phyloP scores from a whole-genome alignment of 1,284 basidiomycete species.

The Pisolithus thermaeus region DNA sequence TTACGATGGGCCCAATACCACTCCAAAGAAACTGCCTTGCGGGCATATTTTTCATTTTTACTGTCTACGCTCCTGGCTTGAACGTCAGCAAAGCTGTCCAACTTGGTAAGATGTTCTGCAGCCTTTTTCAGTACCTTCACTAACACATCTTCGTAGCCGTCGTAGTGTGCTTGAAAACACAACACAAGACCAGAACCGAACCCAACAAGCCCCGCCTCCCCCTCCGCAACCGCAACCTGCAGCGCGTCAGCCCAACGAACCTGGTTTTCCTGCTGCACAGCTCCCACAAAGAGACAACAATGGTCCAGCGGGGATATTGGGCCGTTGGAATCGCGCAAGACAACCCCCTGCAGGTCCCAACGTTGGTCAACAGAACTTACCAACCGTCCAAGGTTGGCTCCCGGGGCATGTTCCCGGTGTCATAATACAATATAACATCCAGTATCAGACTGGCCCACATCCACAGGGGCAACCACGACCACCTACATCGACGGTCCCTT shows the following conservation, averaged over 20 bases:
- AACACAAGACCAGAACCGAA: constrained; percentile 28
- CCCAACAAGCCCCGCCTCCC: constrained; percentile 24
- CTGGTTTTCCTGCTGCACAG: constrained; percentile 23
- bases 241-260: constrained; percentile 25
- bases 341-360: constrained; percentile 22
- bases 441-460: constrained; percentile 37
- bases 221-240: constrained; percentile 31
- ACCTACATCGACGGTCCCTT: constrained; percentile 20
- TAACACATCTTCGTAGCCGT: constrained; percentile 47
- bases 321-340: constrained; percentile 41
- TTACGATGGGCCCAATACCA: constrained; percentile 81
- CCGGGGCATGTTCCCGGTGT: constrained; percentile 34
- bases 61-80: constrained; percentile 95
- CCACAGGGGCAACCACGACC: constrained; percentile 18
- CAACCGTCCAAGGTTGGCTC: constrained; percentile 23
- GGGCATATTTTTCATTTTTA: constrained; percentile 99
- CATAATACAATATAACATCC: constrained; percentile 53
- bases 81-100: constrained; percentile 93
- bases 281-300: constrained; percentile 33
- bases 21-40: constrained; percentile 94
- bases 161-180: constrained; percentile 74
- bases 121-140: constrained; percentile 8
- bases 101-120: constrained; percentile 70
- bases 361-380: constrained; percentile 17
- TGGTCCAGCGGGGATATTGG: constrained; percentile 38